Evolutionary conservation across 495 filamentous ascomycete species (phyloP).

Genomic region (Emericellopsis terricola): DNA sequence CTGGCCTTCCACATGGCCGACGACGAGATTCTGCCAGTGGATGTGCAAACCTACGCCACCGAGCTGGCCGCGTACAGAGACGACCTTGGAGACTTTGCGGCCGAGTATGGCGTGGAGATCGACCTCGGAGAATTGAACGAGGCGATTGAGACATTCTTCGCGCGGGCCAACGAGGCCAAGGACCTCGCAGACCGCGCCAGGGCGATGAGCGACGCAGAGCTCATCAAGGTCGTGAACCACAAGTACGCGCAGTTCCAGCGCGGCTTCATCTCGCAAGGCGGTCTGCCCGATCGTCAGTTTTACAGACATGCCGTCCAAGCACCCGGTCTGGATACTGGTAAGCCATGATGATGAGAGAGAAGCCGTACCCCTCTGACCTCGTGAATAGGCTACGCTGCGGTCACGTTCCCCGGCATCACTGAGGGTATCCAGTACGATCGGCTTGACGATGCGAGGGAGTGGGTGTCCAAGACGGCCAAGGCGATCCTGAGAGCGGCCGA

Average conservation of each 20-base stretch:
- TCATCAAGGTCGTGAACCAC: slow-evolving; percentile 36
- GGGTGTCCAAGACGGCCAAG: slow-evolving; percentile 51
- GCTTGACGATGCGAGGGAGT: slow-evolving; percentile 43
- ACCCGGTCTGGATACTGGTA: slow-evolving; percentile 41
- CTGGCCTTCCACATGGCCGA: slow-evolving; percentile 66
- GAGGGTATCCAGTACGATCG: slow-evolving; percentile 56
- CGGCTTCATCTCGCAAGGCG: slow-evolving; percentile 32
- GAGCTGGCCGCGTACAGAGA: slow-evolving; percentile 44
- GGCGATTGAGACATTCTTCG: slow-evolving; percentile 16
- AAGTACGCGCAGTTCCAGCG: slow-evolving; percentile 22
- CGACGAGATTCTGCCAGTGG: slow-evolving; percentile 56
- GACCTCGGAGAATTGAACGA: slow-evolving; percentile 25
- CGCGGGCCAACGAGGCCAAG: slow-evolving; percentile 8
- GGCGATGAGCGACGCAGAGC: slow-evolving; percentile 16
- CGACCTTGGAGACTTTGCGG: slow-evolving; percentile 31
- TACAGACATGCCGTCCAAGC: slow-evolving; percentile 42
- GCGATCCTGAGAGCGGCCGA: slow-evolving; percentile 42
- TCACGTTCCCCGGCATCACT: slow-evolving; percentile 59
- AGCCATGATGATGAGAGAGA: slow-evolving; percentile 70
- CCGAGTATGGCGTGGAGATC: background rate
- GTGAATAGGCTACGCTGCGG: slow-evolving; percentile 12
- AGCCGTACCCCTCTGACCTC: slow-evolving; percentile 42
- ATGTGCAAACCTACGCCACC: slow-evolving; percentile 54
- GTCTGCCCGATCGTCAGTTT: slow-evolving; percentile 38
- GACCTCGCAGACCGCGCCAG: slow-evolving; percentile 33